Evolutionary conservation across 208 protist species (phyloP), one percentile per base, ranked within the genome.

Genomic region (Leptomonas pyrrhocoris): DNA sequence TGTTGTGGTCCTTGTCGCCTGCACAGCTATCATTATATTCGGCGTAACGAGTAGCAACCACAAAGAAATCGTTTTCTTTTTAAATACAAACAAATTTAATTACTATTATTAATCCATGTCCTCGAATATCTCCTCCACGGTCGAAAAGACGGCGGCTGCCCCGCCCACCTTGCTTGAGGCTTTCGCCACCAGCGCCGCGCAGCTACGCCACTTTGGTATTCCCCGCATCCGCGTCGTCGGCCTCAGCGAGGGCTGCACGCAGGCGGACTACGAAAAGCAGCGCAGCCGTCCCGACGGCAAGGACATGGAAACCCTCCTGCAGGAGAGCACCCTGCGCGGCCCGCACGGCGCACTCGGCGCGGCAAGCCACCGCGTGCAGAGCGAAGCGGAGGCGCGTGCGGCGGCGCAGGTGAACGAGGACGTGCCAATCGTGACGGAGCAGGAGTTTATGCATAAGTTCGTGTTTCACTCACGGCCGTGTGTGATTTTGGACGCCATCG

Each of bases 381-480:
- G 38, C 42, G 45, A n/a, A 25, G 38, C 46, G 27, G 56, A 50
- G 18, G 66, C 46, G 40, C 61, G 16, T 53, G 54, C 16, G 19
- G 68, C 36, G 43, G 56, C 50, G 25, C 49, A 56, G 45, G 30
- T 54, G 11, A 50, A 69, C 46, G 54, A 49, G 15, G 53, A 74
- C 34, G 51, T 81, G 9, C 80, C 84, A 13, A 72, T 77, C 18
- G 56, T 94, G 3, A 90, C 81, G 21, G 83, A 93, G 70, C 77
- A 89, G 65, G 76, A 92, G 45, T 96, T 96, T 58, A 91, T 93
- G 86, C 80, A 85, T 34, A 83, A 92, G 63, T 96, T 88, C 77
- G 89, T 96, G 16, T 93, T 93, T 48, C 86, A 89, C 61, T 90
- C 81, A 0, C 83, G 88, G 0, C 91, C 91, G 18, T 93, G 87